A percentile compares a stretch with the other conserved stretches of the same genome.
These are phyloP conservation scores for Botryotinia narcissicola DNA, from an alignment of 2,329 filamentous ascomycete species.

Conservation along the genomic window DNA sequence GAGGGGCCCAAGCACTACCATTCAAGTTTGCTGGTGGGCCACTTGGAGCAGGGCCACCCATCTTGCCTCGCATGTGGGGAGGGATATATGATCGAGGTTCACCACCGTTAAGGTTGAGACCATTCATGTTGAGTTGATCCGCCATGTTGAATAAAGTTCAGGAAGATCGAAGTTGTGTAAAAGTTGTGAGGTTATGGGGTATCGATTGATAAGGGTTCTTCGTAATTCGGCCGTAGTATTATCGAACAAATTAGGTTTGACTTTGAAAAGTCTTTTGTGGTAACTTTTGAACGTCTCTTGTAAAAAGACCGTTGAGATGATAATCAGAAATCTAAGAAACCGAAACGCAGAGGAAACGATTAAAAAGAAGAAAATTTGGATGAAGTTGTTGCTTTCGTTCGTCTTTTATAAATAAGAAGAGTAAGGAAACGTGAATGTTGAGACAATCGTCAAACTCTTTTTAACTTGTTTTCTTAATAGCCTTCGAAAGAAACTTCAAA, in stretches of 20 bases:
- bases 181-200: conserved; percentile 22
- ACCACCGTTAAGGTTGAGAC: conserved; percentile 60
- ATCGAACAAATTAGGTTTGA: conserved; percentile 21
- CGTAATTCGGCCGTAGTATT: conserved; percentile 19
- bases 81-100: conserved; percentile 75
- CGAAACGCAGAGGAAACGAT: conserved; percentile 38
- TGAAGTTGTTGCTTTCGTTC: conserved; percentile 23
- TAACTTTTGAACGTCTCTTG: conserved; percentile 25
- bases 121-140: conserved; percentile 80
- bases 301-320: conserved; percentile 32
- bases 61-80: conserved; percentile 72
- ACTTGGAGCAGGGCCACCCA: conserved; percentile 38
- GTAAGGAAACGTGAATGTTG: not conserved
- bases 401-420: conserved; percentile 19
- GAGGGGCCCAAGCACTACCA: conserved; percentile 58
- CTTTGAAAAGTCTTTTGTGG: conserved; percentile 14
- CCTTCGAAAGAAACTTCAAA: conserved; percentile 46
- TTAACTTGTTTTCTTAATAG: conserved; percentile 21
- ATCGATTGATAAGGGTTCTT: conserved; percentile 3
- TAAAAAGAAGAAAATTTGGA: conserved; percentile 28
- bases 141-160: conserved; percentile 59
- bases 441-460: conserved; percentile 18
- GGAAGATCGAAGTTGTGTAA: conserved; percentile 19
- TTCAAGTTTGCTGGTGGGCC: conserved; percentile 46
- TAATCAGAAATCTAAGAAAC: conserved; percentile 30